Conservation (phyloP, 805 yeast genomes). For the Sporopachydermia quercuum region DNA sequence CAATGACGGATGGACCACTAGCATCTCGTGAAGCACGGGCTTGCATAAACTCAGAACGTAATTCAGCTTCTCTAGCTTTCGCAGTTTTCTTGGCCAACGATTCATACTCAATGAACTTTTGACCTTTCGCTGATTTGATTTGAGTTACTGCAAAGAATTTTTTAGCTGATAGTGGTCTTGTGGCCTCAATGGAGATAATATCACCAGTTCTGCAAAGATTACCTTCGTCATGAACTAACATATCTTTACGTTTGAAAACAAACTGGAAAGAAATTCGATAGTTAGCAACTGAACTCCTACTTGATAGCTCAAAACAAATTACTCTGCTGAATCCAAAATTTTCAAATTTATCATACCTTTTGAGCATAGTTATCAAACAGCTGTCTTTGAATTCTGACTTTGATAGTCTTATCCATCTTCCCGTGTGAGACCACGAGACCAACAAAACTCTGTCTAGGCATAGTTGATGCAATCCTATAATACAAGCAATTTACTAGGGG, state of each 20-base stretch:
- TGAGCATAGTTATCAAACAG: conserved; percentile 57
- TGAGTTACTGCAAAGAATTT: conserved; percentile 89
- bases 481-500: no score
- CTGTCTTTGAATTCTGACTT: conserved; percentile 74
- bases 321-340: not conserved
- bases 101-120: conserved; percentile 73
- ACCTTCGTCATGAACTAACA: conserved; percentile 86
- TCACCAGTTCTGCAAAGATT: conserved; percentile 90
- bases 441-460: conserved; percentile 83
- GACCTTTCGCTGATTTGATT: conserved; percentile 78
- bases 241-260: conserved; percentile 64
- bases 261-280: conserved; percentile 25
- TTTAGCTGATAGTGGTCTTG: conserved; percentile 69
- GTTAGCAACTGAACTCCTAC: not conserved
- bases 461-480: conserved; percentile 18
- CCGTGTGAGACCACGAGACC: conserved; percentile 95
- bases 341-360: conserved; percentile 20
- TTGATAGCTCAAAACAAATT: not conserved
- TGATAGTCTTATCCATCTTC: conserved; percentile 88
- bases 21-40: conserved; percentile 26
- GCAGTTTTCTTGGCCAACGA: conserved; percentile 57
- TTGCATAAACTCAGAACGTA: conserved; percentile 37
- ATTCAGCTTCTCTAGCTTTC: conserved; percentile 44
- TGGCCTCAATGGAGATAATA: conserved; percentile 80
- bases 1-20: conserved; percentile 5